Percentiles rank a stretch among this genome's conserved stretches.
Conservation (phyloP, 1,139 yeast species). For the Hyphopichia buzzinii region DNA sequence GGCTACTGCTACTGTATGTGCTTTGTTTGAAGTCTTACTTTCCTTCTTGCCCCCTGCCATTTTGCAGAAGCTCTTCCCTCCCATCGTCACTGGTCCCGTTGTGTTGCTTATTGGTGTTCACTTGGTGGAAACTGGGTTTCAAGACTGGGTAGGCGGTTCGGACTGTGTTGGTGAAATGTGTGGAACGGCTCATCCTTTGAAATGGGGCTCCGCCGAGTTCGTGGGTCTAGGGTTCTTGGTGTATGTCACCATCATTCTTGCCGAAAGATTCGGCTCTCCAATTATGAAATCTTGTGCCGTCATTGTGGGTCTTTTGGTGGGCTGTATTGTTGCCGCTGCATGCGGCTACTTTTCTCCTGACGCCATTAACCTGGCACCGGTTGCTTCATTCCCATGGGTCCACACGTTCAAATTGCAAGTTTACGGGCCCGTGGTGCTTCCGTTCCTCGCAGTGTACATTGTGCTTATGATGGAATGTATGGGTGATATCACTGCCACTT, state of each 20-base stretch:
- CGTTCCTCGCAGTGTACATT: constrained; percentile 76
- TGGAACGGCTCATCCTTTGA: constrained; percentile 39
- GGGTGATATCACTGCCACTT: constrained; percentile 90
- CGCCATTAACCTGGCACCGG: constrained; percentile 68
- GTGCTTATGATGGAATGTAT: constrained; percentile 87
- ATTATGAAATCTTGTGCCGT: constrained; percentile 93
- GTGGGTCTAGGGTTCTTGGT: constrained; percentile 86
- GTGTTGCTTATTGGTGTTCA: constrained; percentile 76
- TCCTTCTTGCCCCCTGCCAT: constrained; percentile 74
- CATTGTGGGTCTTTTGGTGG: constrained; percentile 75
- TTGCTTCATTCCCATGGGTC: constrained; percentile 82
- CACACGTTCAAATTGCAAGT: constrained; percentile 72
- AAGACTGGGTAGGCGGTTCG: constrained; percentile 89
- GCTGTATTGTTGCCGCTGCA: constrained; percentile 90
- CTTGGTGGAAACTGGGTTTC: constrained; percentile 66
- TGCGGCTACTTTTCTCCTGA: constrained; percentile 68
- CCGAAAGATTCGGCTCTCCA: constrained; percentile 91
- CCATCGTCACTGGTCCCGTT: constrained; percentile 90
- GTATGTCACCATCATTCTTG: constrained; percentile 64
- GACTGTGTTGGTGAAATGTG: constrained; percentile 52
- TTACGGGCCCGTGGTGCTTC: constrained; percentile 82
- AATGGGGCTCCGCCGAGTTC: constrained; percentile 85
- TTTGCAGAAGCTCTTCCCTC: constrained; percentile 77
- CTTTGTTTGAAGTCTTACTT: constrained; percentile 64
- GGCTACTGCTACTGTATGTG: constrained; percentile 77